A percentile compares a stretch with the other conserved stretches of the same genome.
phyloP scores from a whole-genome alignment of 106 monocot species.

The Dactylorhiza incarnata region DNA sequence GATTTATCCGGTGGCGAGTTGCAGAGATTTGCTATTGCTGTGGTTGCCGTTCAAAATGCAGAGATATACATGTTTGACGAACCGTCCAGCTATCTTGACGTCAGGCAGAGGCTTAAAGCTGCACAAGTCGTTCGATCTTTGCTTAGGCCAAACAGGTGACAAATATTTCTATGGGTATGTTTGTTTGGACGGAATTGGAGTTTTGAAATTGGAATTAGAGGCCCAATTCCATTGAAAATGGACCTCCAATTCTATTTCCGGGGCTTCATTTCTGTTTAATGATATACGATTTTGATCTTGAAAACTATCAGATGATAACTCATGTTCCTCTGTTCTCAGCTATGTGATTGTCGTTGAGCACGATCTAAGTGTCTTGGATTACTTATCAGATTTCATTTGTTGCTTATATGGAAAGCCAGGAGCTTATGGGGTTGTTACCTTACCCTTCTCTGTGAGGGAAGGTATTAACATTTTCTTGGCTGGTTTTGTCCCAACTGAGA shows the following conservation, averaged over 20 bases:
- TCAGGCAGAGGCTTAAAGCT: slow-evolving; percentile 78
- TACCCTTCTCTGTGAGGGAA: slow-evolving; percentile 96
- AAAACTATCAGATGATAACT: background rate
- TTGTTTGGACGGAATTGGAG: too few species aligned
- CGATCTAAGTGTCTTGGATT: slow-evolving; percentile 97
- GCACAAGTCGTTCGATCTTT: slow-evolving; percentile 91
- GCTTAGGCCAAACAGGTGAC: slow-evolving; percentile 78
- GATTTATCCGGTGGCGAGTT: slow-evolving; percentile 98
- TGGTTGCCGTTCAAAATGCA: slow-evolving; percentile 84
- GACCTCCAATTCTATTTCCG: too few species aligned
- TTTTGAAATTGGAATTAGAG: too few species aligned
- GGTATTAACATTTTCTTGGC: slow-evolving; percentile 99
- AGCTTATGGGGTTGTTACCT: slow-evolving; percentile 97
- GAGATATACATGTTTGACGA: slow-evolving; percentile 96
- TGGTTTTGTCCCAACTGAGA: slow-evolving; percentile 94
- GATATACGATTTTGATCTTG: background rate
- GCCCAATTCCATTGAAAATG: too few species aligned
- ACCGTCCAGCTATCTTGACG: slow-evolving; percentile 9
- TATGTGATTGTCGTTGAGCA: slow-evolving; percentile 99
- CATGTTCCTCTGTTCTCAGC: slow-evolving; percentile 23
- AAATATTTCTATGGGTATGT: slow-evolving; percentile 13
- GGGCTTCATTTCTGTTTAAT: too few species aligned
- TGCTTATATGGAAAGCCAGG: slow-evolving; percentile 98
- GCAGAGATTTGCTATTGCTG: slow-evolving; percentile 97
- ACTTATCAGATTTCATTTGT: slow-evolving; percentile 97